phyloP scores from a whole-genome alignment of 306 rosid genomes.

The Herpetospermum pedunculosum region DNA sequence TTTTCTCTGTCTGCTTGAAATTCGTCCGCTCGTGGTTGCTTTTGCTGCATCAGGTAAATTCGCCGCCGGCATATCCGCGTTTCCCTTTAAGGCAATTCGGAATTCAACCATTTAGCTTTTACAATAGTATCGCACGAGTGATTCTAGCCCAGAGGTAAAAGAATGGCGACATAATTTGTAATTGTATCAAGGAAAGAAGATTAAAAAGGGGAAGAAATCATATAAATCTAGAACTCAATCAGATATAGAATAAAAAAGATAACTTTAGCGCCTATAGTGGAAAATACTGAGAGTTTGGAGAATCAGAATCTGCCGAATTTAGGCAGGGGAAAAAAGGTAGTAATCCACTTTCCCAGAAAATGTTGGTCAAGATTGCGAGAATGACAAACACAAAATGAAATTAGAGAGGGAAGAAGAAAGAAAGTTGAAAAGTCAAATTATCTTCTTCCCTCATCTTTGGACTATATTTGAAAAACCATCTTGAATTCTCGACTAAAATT shows the following conservation, averaged over 20 bases:
- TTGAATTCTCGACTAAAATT: not conserved
- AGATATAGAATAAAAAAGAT: constrained; percentile 9
- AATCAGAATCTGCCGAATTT: not conserved
- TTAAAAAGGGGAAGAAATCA: not conserved
- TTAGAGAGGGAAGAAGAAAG: not conserved
- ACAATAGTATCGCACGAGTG: not conserved
- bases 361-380: not conserved
- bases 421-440: not conserved
- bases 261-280: not conserved
- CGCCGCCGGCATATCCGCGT: constrained; percentile 47
- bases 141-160: not conserved
- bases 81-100: constrained; percentile 26
- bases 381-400: not conserved
- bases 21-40: constrained; percentile 27
- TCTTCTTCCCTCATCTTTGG: not conserved
- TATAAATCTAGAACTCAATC: not conserved
- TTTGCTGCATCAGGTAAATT: constrained; percentile 21
- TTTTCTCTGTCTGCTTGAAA: constrained; percentile 41
- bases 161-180: not conserved
- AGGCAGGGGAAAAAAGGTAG: not conserved
- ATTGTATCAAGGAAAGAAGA: not conserved
- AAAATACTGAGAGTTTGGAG: not conserved
- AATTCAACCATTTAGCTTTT: constrained; percentile 22
- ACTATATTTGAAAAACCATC: not conserved
- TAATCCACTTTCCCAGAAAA: not conserved